These are phyloP conservation scores for Chalara sp. DNA, from an alignment of 2,329 filamentous ascomycete species.

Conservation along the genomic window DNA sequence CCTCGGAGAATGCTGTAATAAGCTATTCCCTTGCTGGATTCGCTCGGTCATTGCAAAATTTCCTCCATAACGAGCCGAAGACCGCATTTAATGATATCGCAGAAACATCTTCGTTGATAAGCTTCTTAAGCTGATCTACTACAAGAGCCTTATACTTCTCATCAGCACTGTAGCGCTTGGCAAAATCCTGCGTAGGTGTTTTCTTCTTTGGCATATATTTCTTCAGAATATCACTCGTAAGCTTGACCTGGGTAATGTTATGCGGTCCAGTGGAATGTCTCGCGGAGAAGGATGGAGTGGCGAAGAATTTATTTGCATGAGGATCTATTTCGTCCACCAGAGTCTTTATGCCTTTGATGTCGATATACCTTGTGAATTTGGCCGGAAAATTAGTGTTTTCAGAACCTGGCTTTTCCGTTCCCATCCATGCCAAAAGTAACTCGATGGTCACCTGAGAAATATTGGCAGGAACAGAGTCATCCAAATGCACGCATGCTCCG, in stretches of 20 bases:
- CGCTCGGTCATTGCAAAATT: slow-evolving; percentile 12
- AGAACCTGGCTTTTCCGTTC: slow-evolving; percentile 10
- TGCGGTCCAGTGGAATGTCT: neutral
- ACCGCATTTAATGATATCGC: slow-evolving; percentile 14
- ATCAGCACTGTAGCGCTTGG: slow-evolving; percentile 11
- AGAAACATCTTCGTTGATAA: slow-evolving; percentile 11
- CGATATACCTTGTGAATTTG: slow-evolving; percentile 5
- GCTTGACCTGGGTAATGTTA: slow-evolving; percentile 3
- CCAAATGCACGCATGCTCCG: slow-evolving; percentile 12
- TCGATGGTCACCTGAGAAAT: slow-evolving; percentile 14
- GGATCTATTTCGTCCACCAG: slow-evolving; percentile 7
- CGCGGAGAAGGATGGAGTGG: neutral
- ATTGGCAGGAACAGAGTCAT: slow-evolving; percentile 1
- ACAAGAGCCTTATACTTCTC: slow-evolving; percentile 8
- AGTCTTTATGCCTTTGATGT: slow-evolving; percentile 1
- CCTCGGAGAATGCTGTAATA: slow-evolving; percentile 8
- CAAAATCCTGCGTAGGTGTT: slow-evolving; percentile 12
- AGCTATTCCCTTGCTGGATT: slow-evolving; percentile 10
- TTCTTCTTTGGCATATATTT: slow-evolving; percentile 10
- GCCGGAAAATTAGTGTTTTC: slow-evolving; percentile 5
- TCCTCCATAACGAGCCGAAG: slow-evolving; percentile 15
- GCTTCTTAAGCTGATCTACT: slow-evolving; percentile 8
- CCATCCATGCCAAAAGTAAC: slow-evolving; percentile 16
- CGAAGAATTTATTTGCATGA: slow-evolving; percentile 4
- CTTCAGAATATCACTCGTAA: slow-evolving; percentile 6